These are phyloP conservation scores for Candida piceae DNA, from an alignment of 805 yeast species.

Conservation along the genomic window DNA sequence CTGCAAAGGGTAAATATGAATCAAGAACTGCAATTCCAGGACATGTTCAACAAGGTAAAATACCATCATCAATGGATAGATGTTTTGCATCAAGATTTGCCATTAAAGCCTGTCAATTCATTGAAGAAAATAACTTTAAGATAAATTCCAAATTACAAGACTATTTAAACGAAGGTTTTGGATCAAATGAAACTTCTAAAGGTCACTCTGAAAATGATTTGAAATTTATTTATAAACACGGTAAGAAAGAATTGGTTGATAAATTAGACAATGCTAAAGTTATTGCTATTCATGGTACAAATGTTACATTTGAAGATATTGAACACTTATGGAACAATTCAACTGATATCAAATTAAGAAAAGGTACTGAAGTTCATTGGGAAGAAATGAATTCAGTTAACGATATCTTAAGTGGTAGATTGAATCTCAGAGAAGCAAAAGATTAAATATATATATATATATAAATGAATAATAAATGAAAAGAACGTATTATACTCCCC, in stretches of 20 bases:
- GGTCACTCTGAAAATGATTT: slow-evolving; percentile 32
- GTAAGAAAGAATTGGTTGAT: slow-evolving; percentile 33
- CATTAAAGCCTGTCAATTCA: slow-evolving; percentile 80
- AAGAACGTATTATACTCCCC: too few relatives aligned
- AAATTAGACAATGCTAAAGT: slow-evolving; percentile 52
- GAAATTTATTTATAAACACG: slow-evolving; percentile 47
- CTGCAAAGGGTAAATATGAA: slow-evolving; percentile 68
- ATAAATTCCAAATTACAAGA: slow-evolving; percentile 10
- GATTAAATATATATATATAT: slow-evolving; percentile 9
- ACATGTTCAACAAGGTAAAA: slow-evolving; percentile 96
- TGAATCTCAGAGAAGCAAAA: slow-evolving; percentile 38
- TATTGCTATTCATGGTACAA: slow-evolving; percentile 67
- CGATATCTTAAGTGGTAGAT: slow-evolving; percentile 71
- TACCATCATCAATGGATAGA: slow-evolving; percentile 92
- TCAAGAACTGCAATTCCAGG: slow-evolving; percentile 96
- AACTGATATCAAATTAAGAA: slow-evolving; percentile 57
- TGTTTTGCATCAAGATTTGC: slow-evolving; percentile 86
- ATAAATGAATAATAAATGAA: too few relatives aligned
- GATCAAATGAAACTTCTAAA: slow-evolving; percentile 16
- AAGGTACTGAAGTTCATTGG: slow-evolving; percentile 71
- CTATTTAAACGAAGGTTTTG: slow-evolving; percentile 19
- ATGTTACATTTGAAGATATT: slow-evolving; percentile 53
- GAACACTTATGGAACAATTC: slow-evolving; percentile 52
- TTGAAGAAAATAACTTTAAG: slow-evolving; percentile 47
- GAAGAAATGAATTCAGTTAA: slow-evolving; percentile 49